Base-by-base conservation (phyloP, 2,329 filamentous ascomycete species). In the Fusarium hainanense region DNA sequence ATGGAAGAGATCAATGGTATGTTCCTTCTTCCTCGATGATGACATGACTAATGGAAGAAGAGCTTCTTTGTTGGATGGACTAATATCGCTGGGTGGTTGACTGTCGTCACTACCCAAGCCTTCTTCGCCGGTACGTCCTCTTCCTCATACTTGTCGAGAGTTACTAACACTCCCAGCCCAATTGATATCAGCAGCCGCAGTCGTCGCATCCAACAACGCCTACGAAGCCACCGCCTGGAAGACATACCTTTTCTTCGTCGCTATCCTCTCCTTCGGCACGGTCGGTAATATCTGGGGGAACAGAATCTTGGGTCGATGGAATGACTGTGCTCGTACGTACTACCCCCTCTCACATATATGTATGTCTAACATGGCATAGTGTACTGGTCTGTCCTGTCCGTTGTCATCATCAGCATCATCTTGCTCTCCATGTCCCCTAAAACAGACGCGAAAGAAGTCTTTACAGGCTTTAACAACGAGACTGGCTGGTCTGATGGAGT, bases 401-500 rank as follows among this genome's bases (percentile, higher is more conserved):
- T 84, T 0, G 57, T 84, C 3, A 74, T 83, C 8, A 80, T 83
- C 63, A 80, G 82, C 69, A 79, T 83, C 47, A 77, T 82, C 3
- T 74, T 84, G 0, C 77, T 84, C 0, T 77, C 79, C 4, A 83
- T 79, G 46, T 75, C 72, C 0, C 54, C 66, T 0, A 83, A 86
- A 34, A 82, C 81, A 10, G 74, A 78, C 23, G 80, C 81, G 1
- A 68, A 72, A 3, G 83, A 79, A 64, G 82, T 85, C 12, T 85
- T 84, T 61, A 76, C 78, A 6, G 74, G 80, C 10, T 84, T 84
- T 49, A 72, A 71, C 10, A 85, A 85, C 67, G 77, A 79, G 34
- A 82, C 80, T 2, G 82, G 82, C 1, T 85, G 83, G 83, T 74
- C 79, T 2, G 80, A 84, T 49, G 84, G 83, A 3, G 72, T 85